Conservation (phyloP, 768 basidiomycete genomes). For the Podaxis sp. region DNA sequence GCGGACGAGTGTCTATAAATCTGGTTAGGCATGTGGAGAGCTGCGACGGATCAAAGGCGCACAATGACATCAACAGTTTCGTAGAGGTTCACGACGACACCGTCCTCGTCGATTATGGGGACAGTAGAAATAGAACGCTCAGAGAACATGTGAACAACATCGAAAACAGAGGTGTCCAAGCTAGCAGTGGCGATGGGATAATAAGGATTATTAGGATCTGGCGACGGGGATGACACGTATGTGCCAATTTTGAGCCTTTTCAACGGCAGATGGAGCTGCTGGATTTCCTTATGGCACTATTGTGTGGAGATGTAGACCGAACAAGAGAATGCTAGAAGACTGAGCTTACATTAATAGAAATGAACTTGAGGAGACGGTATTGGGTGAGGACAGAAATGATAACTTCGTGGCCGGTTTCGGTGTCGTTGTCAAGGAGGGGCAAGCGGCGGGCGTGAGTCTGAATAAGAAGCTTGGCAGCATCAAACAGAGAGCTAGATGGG, state of each 20-base stretch:
- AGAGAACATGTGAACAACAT: constrained; percentile 98
- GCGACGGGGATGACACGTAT: constrained; percentile 65
- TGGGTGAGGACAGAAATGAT: constrained; percentile 96
- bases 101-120: constrained; percentile 91
- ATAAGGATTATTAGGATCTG: constrained; percentile 65
- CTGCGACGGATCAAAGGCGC: constrained; percentile 31
- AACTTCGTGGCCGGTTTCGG: constrained; percentile 92
- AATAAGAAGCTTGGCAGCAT: constrained; percentile 87
- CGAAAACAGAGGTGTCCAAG: constrained; percentile 89
- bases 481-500: constrained; percentile 84
- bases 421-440: constrained; percentile 90
- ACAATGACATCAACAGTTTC: constrained; percentile 99
- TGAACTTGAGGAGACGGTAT: constrained; percentile 97
- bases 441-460: constrained; percentile 94
- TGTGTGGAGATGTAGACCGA: neutral
- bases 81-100: constrained; percentile 93
- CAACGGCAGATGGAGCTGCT: constrained; percentile 75
- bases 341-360: constrained; percentile 85
- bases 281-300: constrained; percentile 85
- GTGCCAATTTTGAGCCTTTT: constrained; percentile 92
- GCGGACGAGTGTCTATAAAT: constrained; percentile 82
- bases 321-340: constrained; percentile 11
- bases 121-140: constrained; percentile 95
- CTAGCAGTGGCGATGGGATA: constrained; percentile 92
- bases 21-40: constrained; percentile 7